Evolutionary conservation across 352 stramenopile species (phyloP), one percentile per base, ranked within the genome.

Genomic region (Phytophthora boehmeriae): DNA sequence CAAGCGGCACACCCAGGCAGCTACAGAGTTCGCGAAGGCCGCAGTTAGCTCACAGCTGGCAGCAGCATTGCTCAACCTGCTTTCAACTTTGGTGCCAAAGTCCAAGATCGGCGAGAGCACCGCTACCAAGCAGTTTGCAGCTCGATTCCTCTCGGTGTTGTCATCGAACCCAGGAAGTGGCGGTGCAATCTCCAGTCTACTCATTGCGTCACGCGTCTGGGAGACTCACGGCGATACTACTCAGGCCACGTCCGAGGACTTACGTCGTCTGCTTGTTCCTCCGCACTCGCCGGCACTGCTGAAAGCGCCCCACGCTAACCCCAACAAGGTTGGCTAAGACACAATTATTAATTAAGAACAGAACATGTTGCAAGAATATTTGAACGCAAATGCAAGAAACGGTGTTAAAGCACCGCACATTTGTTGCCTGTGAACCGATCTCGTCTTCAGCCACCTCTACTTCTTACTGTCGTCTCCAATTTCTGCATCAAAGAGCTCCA

Each of bases 141-240:
- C 87, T 20, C 78, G 86, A 0, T 96, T 94, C 57, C 64, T 96
- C 10, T 93, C 83, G 0, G 85, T 94, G 34, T 49, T 96, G 19
- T 93, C 80, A 44, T 92, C 86, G 5, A 96, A 94, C 27, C 87
- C 87, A 45, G 87, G 87, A 34, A 96, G 86, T 47, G 86, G 86
- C 35, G 86, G 86, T 5, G 86, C 86, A 5, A 94, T 94, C 50
- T 88, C 86, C 10, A 94, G 86, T 38, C 51, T 94, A 22, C 63
- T 94, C 4, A 78, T 94, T 5, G 83, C 86, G 17, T 94, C 86
- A 10, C 76, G 86, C 1, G 86, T 90, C 9, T 94, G 86, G 86
- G 86, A 94, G 43, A 94, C 83, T 1, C 83, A 94, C 57, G 86
- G 86, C 2, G 84, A 93, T 41, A 91, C 82, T 16, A 93, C 82